Evolutionary conservation across 1,284 basidiomycete species (phyloP).

Genomic region (Coniferiporia sulphurascens): DNA sequence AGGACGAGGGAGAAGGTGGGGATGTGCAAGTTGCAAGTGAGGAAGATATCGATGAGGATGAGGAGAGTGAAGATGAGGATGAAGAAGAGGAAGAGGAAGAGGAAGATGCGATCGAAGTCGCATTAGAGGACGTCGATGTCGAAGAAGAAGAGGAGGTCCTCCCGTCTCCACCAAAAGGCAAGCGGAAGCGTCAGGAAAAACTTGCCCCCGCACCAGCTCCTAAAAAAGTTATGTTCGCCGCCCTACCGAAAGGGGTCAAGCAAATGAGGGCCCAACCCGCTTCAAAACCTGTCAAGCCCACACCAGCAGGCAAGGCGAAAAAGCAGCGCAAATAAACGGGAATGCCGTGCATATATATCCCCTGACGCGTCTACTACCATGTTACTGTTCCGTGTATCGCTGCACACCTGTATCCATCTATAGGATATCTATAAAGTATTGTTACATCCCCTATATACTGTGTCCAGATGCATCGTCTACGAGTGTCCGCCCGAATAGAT

Average conservation of each 20-base stretch:
- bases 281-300: not conserved
- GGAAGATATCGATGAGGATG: slow-evolving; percentile 23
- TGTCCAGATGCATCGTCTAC: not conserved
- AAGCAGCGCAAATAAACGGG: not conserved
- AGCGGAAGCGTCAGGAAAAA: slow-evolving; percentile 16
- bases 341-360: not conserved
- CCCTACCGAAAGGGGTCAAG: slow-evolving; percentile 4
- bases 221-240: slow-evolving; percentile 19
- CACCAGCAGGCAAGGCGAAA: not conserved
- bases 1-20: slow-evolving; percentile 28
- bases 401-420: not conserved
- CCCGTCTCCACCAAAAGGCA: slow-evolving; percentile 3
- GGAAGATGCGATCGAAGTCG: slow-evolving; percentile 25
- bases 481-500: not conserved
- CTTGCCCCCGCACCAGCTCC: not conserved
- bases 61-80: slow-evolving; percentile 24
- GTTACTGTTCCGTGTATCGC: not conserved
- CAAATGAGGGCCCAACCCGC: slow-evolving; percentile 1
- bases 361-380: not conserved
- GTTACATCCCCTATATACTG: not conserved
- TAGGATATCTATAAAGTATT: not conserved
- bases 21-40: slow-evolving; percentile 22
- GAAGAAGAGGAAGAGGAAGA: slow-evolving; percentile 23
- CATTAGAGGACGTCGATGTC: slow-evolving; percentile 23
- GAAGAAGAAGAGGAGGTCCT: slow-evolving; percentile 26